Percentiles rank a stretch among this genome's conserved stretches.
phyloP scores from a whole-genome alignment of 129 eudicot genomes.

The Ambrosia artemisiifolia region DNA sequence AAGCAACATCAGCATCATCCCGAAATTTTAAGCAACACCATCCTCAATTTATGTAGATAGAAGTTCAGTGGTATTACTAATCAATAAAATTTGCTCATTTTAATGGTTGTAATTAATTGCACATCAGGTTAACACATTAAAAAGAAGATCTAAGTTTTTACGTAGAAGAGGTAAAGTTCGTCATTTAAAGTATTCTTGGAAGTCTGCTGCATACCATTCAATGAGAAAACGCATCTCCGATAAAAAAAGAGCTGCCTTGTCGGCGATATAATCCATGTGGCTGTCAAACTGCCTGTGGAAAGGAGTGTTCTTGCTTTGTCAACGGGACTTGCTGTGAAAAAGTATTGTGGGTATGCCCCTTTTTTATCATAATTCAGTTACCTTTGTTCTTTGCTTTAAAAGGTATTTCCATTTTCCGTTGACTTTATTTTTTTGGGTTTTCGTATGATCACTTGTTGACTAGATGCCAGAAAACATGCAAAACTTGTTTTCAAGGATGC shows the following conservation, averaged over 20 bases:
- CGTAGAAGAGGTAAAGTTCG: conserved; percentile 91
- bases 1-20: too few relatives aligned
- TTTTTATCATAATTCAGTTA: not conserved
- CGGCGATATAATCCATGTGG: conserved; percentile 74
- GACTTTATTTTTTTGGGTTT: not conserved
- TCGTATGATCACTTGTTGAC: not conserved
- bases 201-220: conserved; percentile 77
- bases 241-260: conserved; percentile 79
- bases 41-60: too few relatives aligned
- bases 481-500: conserved; percentile 79
- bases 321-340: conserved; percentile 73
- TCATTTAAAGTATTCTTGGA: conserved; percentile 81
- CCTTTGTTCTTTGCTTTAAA: too few relatives aligned
- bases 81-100: not conserved
- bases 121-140: conserved; percentile 56
- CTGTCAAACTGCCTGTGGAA: conserved; percentile 65
- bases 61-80: conserved; percentile 1
- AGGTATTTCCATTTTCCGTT: too few relatives aligned
- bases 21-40: too few relatives aligned
- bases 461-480: conserved; percentile 88
- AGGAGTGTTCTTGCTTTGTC: conserved; percentile 65
- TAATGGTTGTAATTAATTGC: conserved; percentile 6
- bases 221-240: conserved; percentile 78
- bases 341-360: conserved; percentile 74
- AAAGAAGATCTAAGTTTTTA: conserved; percentile 76